Evolutionary conservation across 2,329 filamentous ascomycete species (phyloP), one percentile per base, ranked within the genome.

Genomic region (Fusarium lateritium): DNA sequence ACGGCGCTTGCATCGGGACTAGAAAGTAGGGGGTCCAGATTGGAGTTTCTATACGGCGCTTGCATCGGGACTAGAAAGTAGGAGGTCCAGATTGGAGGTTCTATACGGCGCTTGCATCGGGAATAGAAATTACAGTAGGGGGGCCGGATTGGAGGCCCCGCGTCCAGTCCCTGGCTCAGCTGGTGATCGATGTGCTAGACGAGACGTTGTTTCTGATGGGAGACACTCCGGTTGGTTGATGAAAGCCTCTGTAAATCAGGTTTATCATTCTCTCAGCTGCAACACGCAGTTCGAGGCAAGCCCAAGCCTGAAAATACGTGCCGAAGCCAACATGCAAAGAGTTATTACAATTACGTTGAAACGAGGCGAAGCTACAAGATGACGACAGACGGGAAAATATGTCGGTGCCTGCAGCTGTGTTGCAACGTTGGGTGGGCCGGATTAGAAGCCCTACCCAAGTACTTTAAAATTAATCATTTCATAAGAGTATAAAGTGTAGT

Each of bases 321-420:
- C 63, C 50, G 46, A 57, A 62, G 45, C 40, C n/a, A 50, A 61
- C 36, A 36, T 55, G 17, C 6, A n/a, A n/a, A 47, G 19, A 51
- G 28, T 34, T 34, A 42, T 26, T 54, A 26, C 31, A 50, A 62
- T 53, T 68, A 60, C 52, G 60, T 62, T 50, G 60, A 31, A 45
- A 61, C 38, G 65, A 45, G 67, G 67, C 54, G 39, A 58, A 67
- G 57, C 54, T 67, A 58, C 40, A 57, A 53, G 21, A 70, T 68
- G 63, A 70, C 62, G 54, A 52, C 67, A 60, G 46, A 13, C 31
- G 26, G 61, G 61, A 46, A 34, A 46, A 55, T 44, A 44, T 62
- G 38, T 51, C 34, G 50, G 39, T 59, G 53, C 53, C 46, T 70
- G 56, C 61, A 61, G 59, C 19, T 56, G 43, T 46, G 46, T 24